Base-by-base conservation (phyloP, 768 basidiomycete genomes). In the Tricholoma hemisulphureum region DNA sequence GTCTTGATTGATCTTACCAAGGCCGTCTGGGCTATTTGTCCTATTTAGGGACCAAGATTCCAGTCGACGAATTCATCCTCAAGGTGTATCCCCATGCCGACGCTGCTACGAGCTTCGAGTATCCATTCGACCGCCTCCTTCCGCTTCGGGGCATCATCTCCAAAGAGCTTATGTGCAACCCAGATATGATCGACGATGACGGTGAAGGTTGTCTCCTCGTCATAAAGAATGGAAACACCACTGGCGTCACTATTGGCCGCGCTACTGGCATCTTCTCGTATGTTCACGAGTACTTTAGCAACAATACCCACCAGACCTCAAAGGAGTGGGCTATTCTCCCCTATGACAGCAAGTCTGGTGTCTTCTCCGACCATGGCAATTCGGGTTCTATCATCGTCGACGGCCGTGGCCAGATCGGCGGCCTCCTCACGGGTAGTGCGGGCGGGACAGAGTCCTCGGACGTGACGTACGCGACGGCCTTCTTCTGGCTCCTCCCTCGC, bases 361-460 rank as follows among this genome's bases (percentile, higher is more conserved):
- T 29, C 37, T 61, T 56, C 46, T 75, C 74, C 2, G 64, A 49
- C n/a, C 63, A 57, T 50, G 73, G 75, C 13, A 72, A 77, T 65
- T 78, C 73, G 18, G 75, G 76, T 59, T 65, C 75, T 0, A 61
- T 70, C 21, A 68, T 78, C 55, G 68, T 59, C 43, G 72, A 74
- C n/a, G 58, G 58, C 60, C 64, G 28, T 57, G 77, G 75, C 41
- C 65, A 69, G 49, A 66, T 75, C 48, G 70, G 67, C 49, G 74
- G 75, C 58, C 52, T 77, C 43, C 65, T 75, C 37, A 73, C 70
- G 2, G 68, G 72, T 32, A 64, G 75, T 66, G 37, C 61, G 56
- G 73, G 75, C 31, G 60, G 64, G 52, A 58, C 61, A 2, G 41
- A 61, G 56, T 51, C 51, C 52, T 64, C 58, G 24, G 70, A 76